phyloP scores from a whole-genome alignment of 2,329 filamentous ascomycete species.

The Cryphonectria japonica region DNA sequence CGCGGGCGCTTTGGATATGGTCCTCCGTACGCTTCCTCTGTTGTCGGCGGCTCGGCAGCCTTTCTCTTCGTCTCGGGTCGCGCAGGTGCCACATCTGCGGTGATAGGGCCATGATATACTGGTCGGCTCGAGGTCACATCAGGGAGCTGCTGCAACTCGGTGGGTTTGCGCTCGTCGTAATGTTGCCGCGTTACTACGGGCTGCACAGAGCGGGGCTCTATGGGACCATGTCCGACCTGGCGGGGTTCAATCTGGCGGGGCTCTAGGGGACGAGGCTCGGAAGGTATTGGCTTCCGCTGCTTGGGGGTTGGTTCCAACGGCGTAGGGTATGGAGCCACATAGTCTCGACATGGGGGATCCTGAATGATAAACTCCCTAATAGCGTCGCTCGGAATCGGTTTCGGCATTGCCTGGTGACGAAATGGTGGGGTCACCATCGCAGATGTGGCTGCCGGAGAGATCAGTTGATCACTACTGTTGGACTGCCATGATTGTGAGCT shows the following conservation, averaged over 20 bases:
- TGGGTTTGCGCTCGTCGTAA: background rate
- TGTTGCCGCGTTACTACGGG: background rate
- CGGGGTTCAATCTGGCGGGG: constrained; percentile 1
- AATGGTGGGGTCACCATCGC: background rate
- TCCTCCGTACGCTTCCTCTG: background rate
- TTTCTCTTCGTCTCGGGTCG: constrained; percentile 28
- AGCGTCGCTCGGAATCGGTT: constrained; percentile 9
- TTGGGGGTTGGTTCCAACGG: constrained; percentile 2
- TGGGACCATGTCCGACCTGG: background rate
- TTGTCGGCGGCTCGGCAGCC: constrained; percentile 13
- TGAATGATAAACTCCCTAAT: constrained; percentile 8
- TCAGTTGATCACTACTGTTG: background rate
- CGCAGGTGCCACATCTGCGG: background rate
- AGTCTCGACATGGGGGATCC: constrained; percentile 5
- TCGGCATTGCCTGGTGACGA: constrained; percentile 8
- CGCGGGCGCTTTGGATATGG: constrained; percentile 23
- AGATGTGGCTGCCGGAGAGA: constrained; percentile 6
- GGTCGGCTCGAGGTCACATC: background rate
- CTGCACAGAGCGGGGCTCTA: background rate
- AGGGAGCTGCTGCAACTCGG: background rate
- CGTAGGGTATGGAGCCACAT: constrained; percentile 9
- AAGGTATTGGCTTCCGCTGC: background rate
- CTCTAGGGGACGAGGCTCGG: constrained; percentile 12
- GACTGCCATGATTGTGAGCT: constrained; percentile 2
- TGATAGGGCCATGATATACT: background rate